These are phyloP conservation scores for Fusarium sambucinum DNA, from an alignment of 2,329 filamentous ascomycete genomes.

Conservation along the genomic window DNA sequence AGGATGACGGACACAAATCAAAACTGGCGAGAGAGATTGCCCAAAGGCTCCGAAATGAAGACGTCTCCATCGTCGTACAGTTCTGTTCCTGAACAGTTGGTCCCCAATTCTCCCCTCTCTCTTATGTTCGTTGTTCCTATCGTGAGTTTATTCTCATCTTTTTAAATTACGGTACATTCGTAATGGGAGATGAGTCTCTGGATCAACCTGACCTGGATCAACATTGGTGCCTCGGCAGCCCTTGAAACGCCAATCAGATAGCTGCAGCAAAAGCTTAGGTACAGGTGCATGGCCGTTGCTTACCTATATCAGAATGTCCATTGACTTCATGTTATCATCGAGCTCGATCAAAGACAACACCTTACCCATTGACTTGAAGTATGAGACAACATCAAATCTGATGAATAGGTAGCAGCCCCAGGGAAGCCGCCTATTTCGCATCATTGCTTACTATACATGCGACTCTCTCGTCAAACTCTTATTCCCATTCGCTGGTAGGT, in stretches of 20 bases:
- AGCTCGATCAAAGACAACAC: background rate
- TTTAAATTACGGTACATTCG: conserved; percentile 28
- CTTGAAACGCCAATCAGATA: conserved; percentile 22
- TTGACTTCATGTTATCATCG: conserved; percentile 1
- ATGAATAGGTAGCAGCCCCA: conserved; percentile 7
- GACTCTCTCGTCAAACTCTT: background rate
- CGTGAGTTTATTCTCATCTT: background rate
- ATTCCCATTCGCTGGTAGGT: conserved; percentile 17
- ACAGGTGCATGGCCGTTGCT: conserved; percentile 1
- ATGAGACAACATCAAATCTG: background rate
- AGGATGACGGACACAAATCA: conserved; percentile 11
- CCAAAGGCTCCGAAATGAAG: conserved; percentile 23
- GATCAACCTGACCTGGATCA: conserved; percentile 16
- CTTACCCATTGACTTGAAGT: background rate
- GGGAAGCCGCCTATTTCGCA: conserved; percentile 4
- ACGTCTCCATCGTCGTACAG: conserved; percentile 19
- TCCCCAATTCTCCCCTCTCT: background rate
- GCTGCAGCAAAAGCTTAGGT: conserved; percentile 20
- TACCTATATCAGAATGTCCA: background rate
- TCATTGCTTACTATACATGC: background rate
- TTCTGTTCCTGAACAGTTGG: conserved; percentile 15
- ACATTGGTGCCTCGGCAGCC: conserved; percentile 17
- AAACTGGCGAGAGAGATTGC: conserved; percentile 36
- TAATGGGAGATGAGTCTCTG: conserved; percentile 21
- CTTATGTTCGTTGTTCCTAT: conserved; percentile 4